Conservation (phyloP, 202 grass and related monocot genomes). For the Zizania palustris region DNA sequence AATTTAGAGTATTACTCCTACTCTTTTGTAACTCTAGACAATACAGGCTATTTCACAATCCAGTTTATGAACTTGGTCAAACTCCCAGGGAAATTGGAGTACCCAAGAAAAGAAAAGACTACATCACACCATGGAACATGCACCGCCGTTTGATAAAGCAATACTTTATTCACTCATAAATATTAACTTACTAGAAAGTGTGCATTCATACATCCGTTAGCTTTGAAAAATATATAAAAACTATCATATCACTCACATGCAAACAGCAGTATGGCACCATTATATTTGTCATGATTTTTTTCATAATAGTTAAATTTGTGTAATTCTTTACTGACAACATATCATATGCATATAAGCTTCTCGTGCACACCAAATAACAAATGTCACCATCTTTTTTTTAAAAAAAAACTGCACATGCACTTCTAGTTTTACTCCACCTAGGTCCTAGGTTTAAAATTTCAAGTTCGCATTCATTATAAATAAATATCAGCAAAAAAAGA, state of each 20-base stretch:
- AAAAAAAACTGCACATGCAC: too few species aligned
- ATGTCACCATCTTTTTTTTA: too few species aligned
- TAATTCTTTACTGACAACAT: too few species aligned
- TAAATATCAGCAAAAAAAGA: too few species aligned
- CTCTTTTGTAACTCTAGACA: neutral
- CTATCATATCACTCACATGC: neutral
- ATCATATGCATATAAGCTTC: too few species aligned
- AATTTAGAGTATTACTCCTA: constrained; percentile 6
- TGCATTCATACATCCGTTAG: neutral
- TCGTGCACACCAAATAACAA: too few species aligned
- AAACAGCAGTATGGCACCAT: neutral
- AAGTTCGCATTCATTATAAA: too few species aligned
- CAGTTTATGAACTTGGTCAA: constrained; percentile 6
- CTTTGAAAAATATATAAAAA: neutral
- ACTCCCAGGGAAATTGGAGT: constrained; percentile 4
- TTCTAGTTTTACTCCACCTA: too few species aligned
- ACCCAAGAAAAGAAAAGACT: constrained; percentile 22
- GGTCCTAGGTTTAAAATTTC: too few species aligned
- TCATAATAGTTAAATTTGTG: neutral
- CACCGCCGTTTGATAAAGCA: neutral
- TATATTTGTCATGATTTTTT: neutral
- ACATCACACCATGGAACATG: constrained; percentile 15
- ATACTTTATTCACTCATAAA: neutral
- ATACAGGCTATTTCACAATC: neutral
- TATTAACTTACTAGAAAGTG: neutral